These are phyloP conservation scores for Leavenworthia alabamica DNA, from an alignment of 345 rosid genomes.

Conservation along the genomic window DNA sequence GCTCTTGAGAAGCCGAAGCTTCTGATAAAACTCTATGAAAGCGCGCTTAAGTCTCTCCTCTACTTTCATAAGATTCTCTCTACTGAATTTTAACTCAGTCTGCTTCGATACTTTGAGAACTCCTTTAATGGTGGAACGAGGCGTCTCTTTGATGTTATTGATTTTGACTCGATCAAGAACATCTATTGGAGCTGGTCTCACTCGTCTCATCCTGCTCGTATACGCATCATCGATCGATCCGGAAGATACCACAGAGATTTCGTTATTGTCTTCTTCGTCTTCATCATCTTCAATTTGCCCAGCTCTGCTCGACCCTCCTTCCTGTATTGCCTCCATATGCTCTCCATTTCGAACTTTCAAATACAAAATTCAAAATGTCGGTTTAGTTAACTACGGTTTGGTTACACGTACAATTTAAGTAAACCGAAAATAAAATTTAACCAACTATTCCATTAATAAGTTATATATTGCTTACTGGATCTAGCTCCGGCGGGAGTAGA, in stretches of 20 bases:
- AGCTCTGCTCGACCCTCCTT: conserved; percentile 33
- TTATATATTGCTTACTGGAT: conserved; percentile 31
- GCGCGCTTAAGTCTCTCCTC: conserved; percentile 48
- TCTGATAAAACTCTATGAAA: conserved; percentile 53
- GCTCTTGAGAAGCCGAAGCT: conserved; percentile 69
- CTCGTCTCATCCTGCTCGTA: neutral
- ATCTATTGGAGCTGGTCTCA: conserved; percentile 46
- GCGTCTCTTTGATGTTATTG: conserved; percentile 46
- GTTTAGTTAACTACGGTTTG: conserved; percentile 8
- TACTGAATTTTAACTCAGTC: conserved; percentile 41
- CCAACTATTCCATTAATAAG: neutral
- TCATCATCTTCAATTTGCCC: conserved; percentile 30
- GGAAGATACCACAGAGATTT: neutral
- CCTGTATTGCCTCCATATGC: conserved; percentile 46
- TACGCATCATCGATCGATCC: neutral
- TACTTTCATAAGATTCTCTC: conserved; percentile 45
- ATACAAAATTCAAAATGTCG: neutral
- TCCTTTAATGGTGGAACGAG: conserved; percentile 59
- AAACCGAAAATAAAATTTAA: neutral
- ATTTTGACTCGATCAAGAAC: conserved; percentile 43
- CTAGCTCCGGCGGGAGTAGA: conserved; percentile 46
- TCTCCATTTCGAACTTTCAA: conserved; percentile 10
- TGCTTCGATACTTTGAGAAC: conserved; percentile 37
- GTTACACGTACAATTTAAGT: neutral
- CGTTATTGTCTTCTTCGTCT: conserved; percentile 6